Base-by-base conservation (phyloP, 169 alveolate species). In the Amoebophrya sp. region DNA sequence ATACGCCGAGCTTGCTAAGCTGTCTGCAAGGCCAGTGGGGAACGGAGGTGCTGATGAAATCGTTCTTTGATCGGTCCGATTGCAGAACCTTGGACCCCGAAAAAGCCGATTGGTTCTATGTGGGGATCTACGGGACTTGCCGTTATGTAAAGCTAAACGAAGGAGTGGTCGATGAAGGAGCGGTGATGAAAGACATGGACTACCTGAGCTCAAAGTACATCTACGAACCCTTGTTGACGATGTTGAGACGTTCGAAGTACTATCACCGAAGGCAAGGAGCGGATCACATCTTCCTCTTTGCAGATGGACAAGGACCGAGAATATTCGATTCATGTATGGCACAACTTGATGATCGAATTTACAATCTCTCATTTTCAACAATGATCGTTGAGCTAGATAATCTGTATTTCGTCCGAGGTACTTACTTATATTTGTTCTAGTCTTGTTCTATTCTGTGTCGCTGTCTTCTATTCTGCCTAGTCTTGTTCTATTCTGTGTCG, bases 11-110 rank as follows among this genome's bases (percentile, higher is more conserved):
- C 39, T 10, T 6, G 33, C 78, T 89, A 6, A 36, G 18, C 78
- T 89, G 91, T 40, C 78, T 41, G n/a, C n/a, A 18, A 78, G 91
- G 91, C 41, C 91, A 89, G 39, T 89, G 91, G 91, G 91, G 91
- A 24, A 53, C 76, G 34, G 91, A 89, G 77, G 91, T 89, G 78
- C 40, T 89, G 78, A 41, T 89, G 91, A 2, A 0, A 41, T 24
- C 41, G 36, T n/a, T n/a, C 33, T 38, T 41, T n/a, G 40, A 41
- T 77, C n/a, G 36, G 2, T 0, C 6, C 41, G 6, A 29, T 29
- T 41, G 76, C 39, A 0, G 78, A 12, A 89, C 91, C 12, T 0
- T 26, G 0, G 78, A 89, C 91, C 78, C 77, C 34, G 38, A 39
- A 18, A 41, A 2, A 1, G 91, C 91, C 1, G 91, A 89, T 41